Percentiles rank a stretch among this genome's conserved stretches.
phyloP scores from a whole-genome alignment of 148 eudicot genomes.

The Chenopodium album region DNA sequence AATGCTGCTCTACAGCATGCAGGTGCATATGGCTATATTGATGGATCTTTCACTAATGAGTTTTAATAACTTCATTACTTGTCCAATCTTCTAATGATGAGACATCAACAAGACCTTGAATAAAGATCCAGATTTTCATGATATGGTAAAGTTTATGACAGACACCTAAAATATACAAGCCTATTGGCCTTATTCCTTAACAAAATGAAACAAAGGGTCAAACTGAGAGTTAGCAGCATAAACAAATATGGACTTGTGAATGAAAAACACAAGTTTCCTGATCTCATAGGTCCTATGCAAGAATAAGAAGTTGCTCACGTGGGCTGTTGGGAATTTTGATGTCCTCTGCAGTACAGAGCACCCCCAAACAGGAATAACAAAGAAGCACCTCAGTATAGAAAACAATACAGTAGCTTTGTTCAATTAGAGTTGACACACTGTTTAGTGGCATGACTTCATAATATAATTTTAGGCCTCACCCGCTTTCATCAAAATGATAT shows the following conservation, averaged over 20 bases:
- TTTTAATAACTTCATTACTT: not conserved
- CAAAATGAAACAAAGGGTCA: not conserved
- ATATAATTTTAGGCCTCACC: not conserved
- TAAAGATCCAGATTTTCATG: not conserved
- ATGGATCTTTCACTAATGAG: not conserved
- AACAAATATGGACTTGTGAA: not conserved
- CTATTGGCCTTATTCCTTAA: not conserved
- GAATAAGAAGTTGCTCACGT: not conserved
- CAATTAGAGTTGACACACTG: not conserved
- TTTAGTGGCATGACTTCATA: not conserved
- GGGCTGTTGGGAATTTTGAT: not conserved
- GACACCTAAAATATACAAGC: not conserved
- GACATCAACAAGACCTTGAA: not conserved
- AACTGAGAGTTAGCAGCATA: not conserved
- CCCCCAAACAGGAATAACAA: not conserved
- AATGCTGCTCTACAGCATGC: too few relatives aligned
- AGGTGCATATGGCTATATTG: not conserved
- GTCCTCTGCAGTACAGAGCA: too few relatives aligned
- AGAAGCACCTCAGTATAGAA: not conserved
- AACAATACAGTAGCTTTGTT: not conserved
- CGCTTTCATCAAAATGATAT: conserved; percentile 1
- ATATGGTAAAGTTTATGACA: not conserved
- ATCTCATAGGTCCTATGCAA: not conserved
- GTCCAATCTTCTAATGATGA: not conserved
- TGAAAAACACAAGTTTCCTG: not conserved